These are phyloP conservation scores for Epichloe sp. DNA, from an alignment of 2,329 filamentous ascomycete species.

Conservation along the genomic window DNA sequence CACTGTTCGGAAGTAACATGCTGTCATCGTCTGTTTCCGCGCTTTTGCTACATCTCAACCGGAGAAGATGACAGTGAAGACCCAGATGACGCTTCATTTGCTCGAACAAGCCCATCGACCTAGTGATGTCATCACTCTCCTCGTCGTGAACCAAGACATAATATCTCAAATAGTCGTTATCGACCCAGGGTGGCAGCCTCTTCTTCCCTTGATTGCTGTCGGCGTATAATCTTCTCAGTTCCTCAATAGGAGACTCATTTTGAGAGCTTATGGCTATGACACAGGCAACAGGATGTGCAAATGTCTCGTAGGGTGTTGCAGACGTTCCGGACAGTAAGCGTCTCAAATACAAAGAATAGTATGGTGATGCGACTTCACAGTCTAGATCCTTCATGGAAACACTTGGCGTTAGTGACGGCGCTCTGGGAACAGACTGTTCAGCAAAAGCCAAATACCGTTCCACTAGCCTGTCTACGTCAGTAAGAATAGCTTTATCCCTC, in stretches of 20 bases:
- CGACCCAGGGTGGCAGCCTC: slow-evolving; percentile 70
- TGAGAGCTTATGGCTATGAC: slow-evolving; percentile 91
- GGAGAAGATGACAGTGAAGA: slow-evolving; percentile 81
- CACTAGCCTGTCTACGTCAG: slow-evolving; percentile 67
- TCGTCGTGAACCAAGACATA: slow-evolving; percentile 96
- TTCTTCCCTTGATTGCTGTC: slow-evolving; percentile 69
- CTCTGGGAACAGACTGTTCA: slow-evolving; percentile 41
- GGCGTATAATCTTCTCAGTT: slow-evolving; percentile 69
- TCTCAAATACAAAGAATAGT: slow-evolving; percentile 75
- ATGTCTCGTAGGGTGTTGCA: slow-evolving; percentile 77
- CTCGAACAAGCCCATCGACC: slow-evolving; percentile 83
- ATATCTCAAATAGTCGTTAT: slow-evolving; percentile 85
- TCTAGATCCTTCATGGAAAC: slow-evolving; percentile 30
- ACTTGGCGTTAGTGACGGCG: slow-evolving; percentile 21
- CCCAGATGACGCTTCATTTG: slow-evolving; percentile 99
- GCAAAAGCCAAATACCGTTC: slow-evolving; percentile 66
- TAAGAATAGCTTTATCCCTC: slow-evolving; percentile 26
- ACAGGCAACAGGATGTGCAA: slow-evolving; percentile 86
- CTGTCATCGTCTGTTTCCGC: slow-evolving; percentile 87
- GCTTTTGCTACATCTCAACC: slow-evolving; percentile 73
- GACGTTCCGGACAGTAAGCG: slow-evolving; percentile 70
- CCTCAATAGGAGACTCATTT: slow-evolving; percentile 72
- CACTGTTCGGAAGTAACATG: slow-evolving; percentile 62
- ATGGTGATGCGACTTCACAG: slow-evolving; percentile 50
- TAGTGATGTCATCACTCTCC: slow-evolving; percentile 81